Evolutionary conservation across 148 eudicot genomes (phyloP).

Genomic region (Rhododendron henanense): DNA sequence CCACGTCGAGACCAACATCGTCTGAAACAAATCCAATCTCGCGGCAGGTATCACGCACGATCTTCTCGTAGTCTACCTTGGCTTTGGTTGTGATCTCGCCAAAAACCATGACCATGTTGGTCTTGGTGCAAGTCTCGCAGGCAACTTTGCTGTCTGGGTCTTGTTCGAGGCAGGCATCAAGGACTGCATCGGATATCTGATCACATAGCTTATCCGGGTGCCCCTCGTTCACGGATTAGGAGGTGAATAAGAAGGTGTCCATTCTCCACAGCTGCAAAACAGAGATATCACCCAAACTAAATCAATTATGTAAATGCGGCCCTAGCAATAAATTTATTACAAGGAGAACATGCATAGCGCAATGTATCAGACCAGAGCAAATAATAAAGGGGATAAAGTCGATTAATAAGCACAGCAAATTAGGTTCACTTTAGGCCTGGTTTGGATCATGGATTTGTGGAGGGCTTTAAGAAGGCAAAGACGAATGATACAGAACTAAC

Average conservation of each 20-base stretch:
- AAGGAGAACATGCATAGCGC: neutral
- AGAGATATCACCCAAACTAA: neutral
- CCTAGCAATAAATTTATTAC: neutral
- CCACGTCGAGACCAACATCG: slow-evolving; percentile 23
- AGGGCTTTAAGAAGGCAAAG: neutral
- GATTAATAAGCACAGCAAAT: neutral
- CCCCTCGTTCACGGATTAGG: slow-evolving; percentile 24
- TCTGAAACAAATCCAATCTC: slow-evolving; percentile 21
- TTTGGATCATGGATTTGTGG: neutral
- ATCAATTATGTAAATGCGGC: neutral
- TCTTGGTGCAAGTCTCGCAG: slow-evolving; percentile 28
- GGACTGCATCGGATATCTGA: slow-evolving; percentile 28
- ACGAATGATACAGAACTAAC: neutral
- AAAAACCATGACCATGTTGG: slow-evolving; percentile 28
- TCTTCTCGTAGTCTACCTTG: slow-evolving; percentile 23
- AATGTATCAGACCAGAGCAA: neutral
- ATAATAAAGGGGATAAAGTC: neutral
- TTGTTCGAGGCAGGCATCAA: slow-evolving; percentile 24
- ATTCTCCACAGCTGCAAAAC: slow-evolving; percentile 7
- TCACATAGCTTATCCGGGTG: slow-evolving; percentile 30
- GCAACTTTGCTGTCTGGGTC: slow-evolving; percentile 30
- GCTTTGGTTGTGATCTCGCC: slow-evolving; percentile 27
- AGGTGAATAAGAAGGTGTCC: slow-evolving; percentile 13
- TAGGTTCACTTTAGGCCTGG: neutral
- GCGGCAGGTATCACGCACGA: slow-evolving; percentile 22